Conservation (phyloP, 2,329 filamentous ascomycete genomes). For the Fusarium tanahbumbuense region DNA sequence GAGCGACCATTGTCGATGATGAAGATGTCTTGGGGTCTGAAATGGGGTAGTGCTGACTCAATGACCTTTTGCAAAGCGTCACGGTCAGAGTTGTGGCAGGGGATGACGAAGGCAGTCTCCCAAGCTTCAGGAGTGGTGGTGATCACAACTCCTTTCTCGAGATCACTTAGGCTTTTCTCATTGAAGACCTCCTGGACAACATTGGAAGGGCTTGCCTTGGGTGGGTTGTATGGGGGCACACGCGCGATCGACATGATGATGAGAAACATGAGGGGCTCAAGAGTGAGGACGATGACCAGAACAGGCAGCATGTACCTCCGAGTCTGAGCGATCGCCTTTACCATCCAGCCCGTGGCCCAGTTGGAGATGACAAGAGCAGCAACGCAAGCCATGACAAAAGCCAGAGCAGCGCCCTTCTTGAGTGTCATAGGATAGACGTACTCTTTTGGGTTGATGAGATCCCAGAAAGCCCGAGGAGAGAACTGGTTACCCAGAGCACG, state of each 20-base stretch:
- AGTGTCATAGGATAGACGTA: conserved; percentile 2
- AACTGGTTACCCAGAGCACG: background rate
- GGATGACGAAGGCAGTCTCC: conserved; percentile 5
- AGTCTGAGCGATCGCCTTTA: background rate
- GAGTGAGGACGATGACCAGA: conserved; percentile 5
- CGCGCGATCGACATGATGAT: conserved; percentile 9
- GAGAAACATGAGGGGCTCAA: conserved; percentile 16
- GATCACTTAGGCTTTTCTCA: background rate
- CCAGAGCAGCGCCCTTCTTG: conserved; percentile 7
- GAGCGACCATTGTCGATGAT: conserved; percentile 8
- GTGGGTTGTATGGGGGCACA: background rate
- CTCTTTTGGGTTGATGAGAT: background rate
- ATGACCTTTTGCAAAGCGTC: conserved; percentile 3
- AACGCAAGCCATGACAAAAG: background rate
- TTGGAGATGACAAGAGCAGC: conserved; percentile 1
- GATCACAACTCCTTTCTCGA: background rate
- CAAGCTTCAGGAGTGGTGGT: background rate
- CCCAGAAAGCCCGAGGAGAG: conserved; percentile 6
- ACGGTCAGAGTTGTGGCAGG: conserved; percentile 4
- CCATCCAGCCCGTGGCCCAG: conserved; percentile 1
- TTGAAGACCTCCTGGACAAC: accelerated
- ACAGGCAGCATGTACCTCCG: conserved; percentile 2
- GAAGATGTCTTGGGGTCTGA: conserved; percentile 12
- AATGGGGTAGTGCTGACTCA: background rate
- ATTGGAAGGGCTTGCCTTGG: background rate